Percentiles rank a stretch among this genome's conserved stretches.
These are phyloP conservation scores for Posidonia australis DNA, from an alignment of 106 monocot genomes.

Conservation along the genomic window DNA sequence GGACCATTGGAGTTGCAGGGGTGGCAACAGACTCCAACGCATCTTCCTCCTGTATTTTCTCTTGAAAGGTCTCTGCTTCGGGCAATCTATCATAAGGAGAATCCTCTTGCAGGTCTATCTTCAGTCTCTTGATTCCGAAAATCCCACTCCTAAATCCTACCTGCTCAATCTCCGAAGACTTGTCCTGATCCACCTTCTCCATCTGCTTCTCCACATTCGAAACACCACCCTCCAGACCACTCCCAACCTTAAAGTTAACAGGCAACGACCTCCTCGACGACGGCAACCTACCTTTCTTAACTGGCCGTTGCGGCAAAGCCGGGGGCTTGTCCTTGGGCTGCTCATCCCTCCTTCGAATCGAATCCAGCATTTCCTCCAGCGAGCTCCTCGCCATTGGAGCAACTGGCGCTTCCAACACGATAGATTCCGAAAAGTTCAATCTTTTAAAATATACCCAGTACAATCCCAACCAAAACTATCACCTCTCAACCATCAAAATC, in stretches of 20 bases:
- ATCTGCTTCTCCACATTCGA: neutral
- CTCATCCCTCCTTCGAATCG: slow-evolving; percentile 14
- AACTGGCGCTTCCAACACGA: too few relatives aligned
- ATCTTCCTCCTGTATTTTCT: neutral
- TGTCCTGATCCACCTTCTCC: neutral
- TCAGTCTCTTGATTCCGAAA: slow-evolving; percentile 12
- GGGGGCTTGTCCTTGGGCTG: slow-evolving; percentile 17
- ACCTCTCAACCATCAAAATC: too few relatives aligned
- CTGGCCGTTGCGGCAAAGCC: slow-evolving; percentile 18
- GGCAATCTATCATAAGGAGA: slow-evolving; percentile 9
- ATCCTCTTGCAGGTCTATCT: slow-evolving; percentile 1
- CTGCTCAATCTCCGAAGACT: neutral
- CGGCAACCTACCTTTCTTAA: slow-evolving; percentile 14
- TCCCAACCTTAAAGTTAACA: neutral
- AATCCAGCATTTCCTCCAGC: slow-evolving; percentile 29
- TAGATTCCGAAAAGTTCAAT: too few relatives aligned
- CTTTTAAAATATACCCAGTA: too few relatives aligned
- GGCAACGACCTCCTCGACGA: slow-evolving; percentile 13
- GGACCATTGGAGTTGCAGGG: neutral
- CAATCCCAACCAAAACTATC: too few relatives aligned
- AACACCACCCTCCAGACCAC: neutral
- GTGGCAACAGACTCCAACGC: neutral
- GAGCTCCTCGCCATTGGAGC: slow-evolving; percentile 12
- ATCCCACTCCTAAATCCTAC: neutral
- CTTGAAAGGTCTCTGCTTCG: neutral